These are phyloP conservation scores for Isabelozyma heimii DNA, from an alignment of 805 yeast species.

Conservation along the genomic window DNA sequence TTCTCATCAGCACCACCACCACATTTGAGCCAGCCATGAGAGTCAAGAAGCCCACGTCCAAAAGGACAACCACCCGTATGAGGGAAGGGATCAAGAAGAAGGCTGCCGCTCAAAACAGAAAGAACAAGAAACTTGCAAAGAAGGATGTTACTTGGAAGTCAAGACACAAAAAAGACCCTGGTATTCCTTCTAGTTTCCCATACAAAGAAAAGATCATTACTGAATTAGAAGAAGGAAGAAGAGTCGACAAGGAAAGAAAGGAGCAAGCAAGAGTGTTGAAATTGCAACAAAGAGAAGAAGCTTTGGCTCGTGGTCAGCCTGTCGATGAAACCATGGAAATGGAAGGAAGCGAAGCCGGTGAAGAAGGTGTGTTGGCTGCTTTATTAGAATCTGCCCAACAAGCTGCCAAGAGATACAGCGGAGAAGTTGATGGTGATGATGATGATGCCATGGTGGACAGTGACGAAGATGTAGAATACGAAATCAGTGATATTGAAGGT, in stretches of 20 bases:
- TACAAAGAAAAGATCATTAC: constrained; percentile 80
- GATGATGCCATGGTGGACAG: constrained; percentile 30
- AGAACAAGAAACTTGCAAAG: constrained; percentile 77
- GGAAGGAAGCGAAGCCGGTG: constrained; percentile 38
- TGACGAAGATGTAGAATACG: constrained; percentile 42
- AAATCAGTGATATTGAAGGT: constrained; percentile 35
- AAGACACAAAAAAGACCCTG: constrained; percentile 79
- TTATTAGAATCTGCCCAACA: constrained; percentile 84
- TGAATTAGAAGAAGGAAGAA: constrained; percentile 65
- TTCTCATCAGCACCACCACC: too few species aligned
- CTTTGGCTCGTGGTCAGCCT: constrained; percentile 34
- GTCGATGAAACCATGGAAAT: constrained; percentile 34
- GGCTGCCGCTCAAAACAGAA: constrained; percentile 87
- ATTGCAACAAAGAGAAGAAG: constrained; percentile 45
- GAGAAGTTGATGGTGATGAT: constrained; percentile 41
- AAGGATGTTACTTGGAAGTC: constrained; percentile 95
- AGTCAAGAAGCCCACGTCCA: constrained; percentile 69
- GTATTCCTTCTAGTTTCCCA: constrained; percentile 93
- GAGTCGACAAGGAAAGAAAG: constrained; percentile 54
- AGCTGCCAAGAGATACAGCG: constrained; percentile 76
- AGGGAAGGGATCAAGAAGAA: constrained; percentile 96
- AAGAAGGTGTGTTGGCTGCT: constrained; percentile 67
- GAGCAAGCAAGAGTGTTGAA: constrained; percentile 48
- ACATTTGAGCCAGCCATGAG: constrained; percentile 26
- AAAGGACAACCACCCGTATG: constrained; percentile 89